Conservation (phyloP, 495 filamentous ascomycete species). For the Penicillium mononematosum region DNA sequence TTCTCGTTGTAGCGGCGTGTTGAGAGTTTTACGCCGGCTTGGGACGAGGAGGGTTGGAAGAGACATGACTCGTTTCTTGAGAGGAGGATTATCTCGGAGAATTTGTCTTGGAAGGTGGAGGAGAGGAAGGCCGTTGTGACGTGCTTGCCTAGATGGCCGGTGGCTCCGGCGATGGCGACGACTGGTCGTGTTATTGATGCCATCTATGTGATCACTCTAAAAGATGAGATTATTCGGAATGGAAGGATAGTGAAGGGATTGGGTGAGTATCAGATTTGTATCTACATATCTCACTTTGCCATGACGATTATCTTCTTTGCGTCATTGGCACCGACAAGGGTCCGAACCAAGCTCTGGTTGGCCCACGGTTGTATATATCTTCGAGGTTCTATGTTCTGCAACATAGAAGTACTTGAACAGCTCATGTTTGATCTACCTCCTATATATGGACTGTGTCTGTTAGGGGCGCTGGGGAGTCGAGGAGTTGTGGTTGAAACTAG, state of each 20-base stretch:
- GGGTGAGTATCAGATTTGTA: background rate
- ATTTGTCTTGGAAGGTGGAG: constrained; percentile 17
- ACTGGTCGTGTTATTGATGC: constrained; percentile 11
- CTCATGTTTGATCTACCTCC: background rate
- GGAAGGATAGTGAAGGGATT: background rate
- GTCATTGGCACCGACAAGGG: background rate
- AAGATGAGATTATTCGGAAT: background rate
- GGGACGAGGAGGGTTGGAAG: background rate
- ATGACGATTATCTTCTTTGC: background rate
- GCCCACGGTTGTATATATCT: too few relatives aligned
- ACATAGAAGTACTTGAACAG: background rate
- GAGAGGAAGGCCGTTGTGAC: constrained; percentile 26
- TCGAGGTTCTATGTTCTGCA: background rate
- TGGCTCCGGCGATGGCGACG: constrained; percentile 31
- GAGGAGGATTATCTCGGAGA: constrained; percentile 27
- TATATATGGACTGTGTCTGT: background rate
- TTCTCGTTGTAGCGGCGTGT: constrained; percentile 22
- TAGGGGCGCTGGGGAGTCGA: too few relatives aligned
- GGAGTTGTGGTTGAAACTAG: background rate
- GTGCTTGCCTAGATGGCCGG: constrained; percentile 28
- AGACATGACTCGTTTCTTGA: constrained; percentile 17
- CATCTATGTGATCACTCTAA: background rate
- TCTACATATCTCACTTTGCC: background rate
- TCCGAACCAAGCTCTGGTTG: too few relatives aligned
- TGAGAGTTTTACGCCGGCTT: constrained; percentile 8